A percentile compares a stretch with the other conserved stretches of the same genome.
These are phyloP conservation scores for Eimeria praecox DNA, from an alignment of 169 alveolate genomes.

Conservation along the genomic window DNA sequence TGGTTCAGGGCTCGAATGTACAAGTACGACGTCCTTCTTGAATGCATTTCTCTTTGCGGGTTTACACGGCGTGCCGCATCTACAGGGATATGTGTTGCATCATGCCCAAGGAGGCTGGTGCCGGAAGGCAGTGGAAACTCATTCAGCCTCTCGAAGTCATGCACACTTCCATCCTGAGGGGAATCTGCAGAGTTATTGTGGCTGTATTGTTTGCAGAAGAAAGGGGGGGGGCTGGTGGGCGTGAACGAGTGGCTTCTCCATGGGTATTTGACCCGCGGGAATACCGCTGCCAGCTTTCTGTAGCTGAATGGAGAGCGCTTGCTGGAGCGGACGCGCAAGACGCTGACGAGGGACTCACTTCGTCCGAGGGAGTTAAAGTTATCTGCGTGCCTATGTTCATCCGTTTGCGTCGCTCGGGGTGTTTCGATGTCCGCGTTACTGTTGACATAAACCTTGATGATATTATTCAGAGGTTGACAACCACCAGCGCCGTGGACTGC, in stretches of 20 bases:
- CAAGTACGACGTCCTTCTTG: neutral
- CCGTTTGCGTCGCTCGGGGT: constrained; percentile 71
- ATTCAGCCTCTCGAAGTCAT: neutral
- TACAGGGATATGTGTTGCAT: neutral
- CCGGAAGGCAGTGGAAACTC: neutral
- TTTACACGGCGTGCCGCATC: neutral
- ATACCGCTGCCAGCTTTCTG: constrained; percentile 8
- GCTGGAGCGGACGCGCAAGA: neutral
- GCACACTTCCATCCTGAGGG: neutral
- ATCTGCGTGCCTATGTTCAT: constrained; percentile 54
- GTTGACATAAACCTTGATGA: constrained; percentile 47
- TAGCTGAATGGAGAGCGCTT: constrained; percentile 28
- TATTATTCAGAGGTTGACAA: constrained; percentile 55
- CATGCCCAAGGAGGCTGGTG: neutral
- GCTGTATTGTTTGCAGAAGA: constrained; percentile 18
- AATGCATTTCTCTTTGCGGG: neutral
- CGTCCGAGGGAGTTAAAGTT: neutral
- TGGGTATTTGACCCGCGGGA: constrained; percentile 60
- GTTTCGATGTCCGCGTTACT: constrained; percentile 54
- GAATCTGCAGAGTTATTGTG: neutral
- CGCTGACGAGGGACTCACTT: neutral
- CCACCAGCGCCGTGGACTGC: constrained; percentile 58
- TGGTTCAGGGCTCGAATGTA: neutral
- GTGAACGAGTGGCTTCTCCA: constrained; percentile 16
- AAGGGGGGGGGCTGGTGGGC: neutral